Evolutionary conservation across 495 filamentous ascomycete species (phyloP), one percentile per base, ranked within the genome.

Genomic region (Neurospora africana): DNA sequence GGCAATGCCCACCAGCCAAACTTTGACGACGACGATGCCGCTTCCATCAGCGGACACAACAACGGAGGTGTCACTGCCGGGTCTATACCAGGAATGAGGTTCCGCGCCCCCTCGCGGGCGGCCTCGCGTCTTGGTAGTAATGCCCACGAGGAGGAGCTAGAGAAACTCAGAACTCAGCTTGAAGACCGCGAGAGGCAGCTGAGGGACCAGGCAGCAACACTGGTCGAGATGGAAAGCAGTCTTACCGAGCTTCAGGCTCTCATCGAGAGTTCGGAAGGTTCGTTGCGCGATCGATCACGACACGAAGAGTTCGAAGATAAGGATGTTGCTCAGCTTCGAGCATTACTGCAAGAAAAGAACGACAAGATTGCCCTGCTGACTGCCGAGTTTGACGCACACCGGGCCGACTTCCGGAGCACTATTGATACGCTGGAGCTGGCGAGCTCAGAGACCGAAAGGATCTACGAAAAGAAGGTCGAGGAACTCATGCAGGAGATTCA

Each of bases 381-480:
- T 3, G 89, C 91, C 5, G 96, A 99, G 77, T 99, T 99, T 74
- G 95, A 99, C 79, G 87, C 91, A 13, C 95, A 99, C 78, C 88
- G 95, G 39, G 95, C 95, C 10, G 95, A 99, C 79, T 99, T 99
- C 80, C 85, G 95, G 72, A 97, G 92, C 78, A 99, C 95, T 21
- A 93, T 99, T 68, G 95, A 99, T 82, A 96, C 94, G 1, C 84
- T 99, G 43, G 95, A 99, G 82, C 89, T 97, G 82, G 96, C 95
- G 9, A 96, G 94, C 75, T 93, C 94, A 0, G 95, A 99, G 81
- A 99, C 95, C 8, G 95, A 98, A 80, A 87, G 95, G n/a, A 94
- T 98, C 8, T 98, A 99, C 76, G 96, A 98, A 79, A 92, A 93
- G 78, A 89, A 90, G 74, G 90, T 98, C 9, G 91, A 94, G 75